A percentile compares a stretch with the other conserved stretches of the same genome.
Evolutionary conservation across 768 basidiomycete species (phyloP).

Genomic region (Lentinula lateritia): DNA sequence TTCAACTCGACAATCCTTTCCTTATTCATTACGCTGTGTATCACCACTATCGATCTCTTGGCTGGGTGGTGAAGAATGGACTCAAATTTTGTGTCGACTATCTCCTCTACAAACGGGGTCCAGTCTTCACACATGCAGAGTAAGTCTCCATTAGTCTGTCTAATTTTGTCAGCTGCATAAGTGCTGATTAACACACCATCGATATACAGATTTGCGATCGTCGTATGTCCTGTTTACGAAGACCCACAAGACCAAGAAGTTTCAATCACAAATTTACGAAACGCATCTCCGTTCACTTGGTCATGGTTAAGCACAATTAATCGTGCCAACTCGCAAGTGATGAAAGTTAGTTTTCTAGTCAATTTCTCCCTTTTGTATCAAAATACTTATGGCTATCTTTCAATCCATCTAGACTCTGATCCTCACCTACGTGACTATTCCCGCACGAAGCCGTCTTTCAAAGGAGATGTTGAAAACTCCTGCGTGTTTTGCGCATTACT

Average conservation of each 20-base stretch:
- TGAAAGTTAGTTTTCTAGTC: conserved; percentile 58
- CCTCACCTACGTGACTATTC: conserved; percentile 89
- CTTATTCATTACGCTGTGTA: conserved; percentile 85
- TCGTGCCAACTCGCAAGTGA: conserved; percentile 93
- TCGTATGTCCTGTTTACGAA: conserved; percentile 89
- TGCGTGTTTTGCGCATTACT: conserved; percentile 69
- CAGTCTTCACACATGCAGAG: conserved; percentile 96
- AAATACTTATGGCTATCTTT: background rate
- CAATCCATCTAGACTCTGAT: conserved; percentile 71
- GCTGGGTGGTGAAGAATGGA: conserved; percentile 94
- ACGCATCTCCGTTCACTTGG: conserved; percentile 78
- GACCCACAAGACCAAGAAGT: conserved; percentile 64
- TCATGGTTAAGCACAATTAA: conserved; percentile 96
- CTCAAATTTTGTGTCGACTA: conserved; percentile 98
- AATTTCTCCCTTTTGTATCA: too few species aligned
- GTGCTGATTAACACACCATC: background rate
- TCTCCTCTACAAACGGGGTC: conserved; percentile 89
- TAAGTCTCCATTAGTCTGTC: conserved; percentile 31
- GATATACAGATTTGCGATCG: conserved; percentile 70
- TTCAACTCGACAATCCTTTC: conserved; percentile 87
- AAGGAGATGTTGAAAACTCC: conserved; percentile 56
- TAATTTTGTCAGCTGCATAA: background rate
- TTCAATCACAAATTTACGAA: conserved; percentile 62
- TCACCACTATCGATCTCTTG: conserved; percentile 93
- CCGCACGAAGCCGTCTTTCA: conserved; percentile 57